Evolutionary conservation across 73 alveolate genomes (phyloP).

Genomic region (Paraurostyla sp.): DNA sequence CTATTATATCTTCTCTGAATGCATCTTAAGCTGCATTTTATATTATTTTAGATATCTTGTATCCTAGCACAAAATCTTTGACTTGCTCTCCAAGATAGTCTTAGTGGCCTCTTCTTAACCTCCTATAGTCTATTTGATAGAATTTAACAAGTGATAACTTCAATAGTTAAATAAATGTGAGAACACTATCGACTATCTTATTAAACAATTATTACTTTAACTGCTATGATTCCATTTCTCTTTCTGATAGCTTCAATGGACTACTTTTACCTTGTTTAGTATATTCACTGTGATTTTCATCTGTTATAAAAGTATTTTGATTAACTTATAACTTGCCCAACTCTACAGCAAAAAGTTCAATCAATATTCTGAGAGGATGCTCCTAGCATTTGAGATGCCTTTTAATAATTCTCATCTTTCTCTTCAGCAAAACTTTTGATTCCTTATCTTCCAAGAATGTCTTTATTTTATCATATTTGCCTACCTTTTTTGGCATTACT

Average conservation of each 20-base stretch:
- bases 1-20: background rate
- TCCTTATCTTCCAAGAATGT: background rate
- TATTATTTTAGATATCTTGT: background rate
- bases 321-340: background rate
- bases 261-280: background rate
- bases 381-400: background rate
- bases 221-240: background rate
- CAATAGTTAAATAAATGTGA: background rate
- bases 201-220: background rate
- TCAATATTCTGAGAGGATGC: constrained; percentile 20
- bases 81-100: constrained; percentile 1
- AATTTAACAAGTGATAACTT: background rate
- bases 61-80: constrained; percentile 13
- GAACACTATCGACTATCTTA: constrained; percentile 1
- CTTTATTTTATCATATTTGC: background rate
- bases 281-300: background rate
- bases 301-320: background rate
- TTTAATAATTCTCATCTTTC: background rate
- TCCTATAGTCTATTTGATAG: background rate
- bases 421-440: background rate
- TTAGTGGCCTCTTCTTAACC: background rate
- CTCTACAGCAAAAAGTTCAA: background rate
- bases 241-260: background rate
- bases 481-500: background rate
- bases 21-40: background rate